Evolutionary conservation across 208 protist genomes (phyloP), one percentile per base, ranked within the genome.

Genomic region (Leishmania lainsoni): DNA sequence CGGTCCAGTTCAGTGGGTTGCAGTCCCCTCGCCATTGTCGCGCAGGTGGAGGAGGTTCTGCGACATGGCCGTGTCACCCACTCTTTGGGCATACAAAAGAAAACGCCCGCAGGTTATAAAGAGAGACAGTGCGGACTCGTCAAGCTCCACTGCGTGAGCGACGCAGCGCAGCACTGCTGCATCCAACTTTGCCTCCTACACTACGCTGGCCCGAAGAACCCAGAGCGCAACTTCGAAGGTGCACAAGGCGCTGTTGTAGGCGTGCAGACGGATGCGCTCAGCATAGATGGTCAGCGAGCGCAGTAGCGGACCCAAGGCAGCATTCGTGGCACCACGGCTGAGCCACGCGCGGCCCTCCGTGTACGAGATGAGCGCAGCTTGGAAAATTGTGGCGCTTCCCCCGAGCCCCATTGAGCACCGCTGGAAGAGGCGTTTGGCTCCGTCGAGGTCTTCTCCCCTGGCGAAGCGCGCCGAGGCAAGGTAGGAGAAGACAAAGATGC

Each of bases 91-190:
- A 75, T 88, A 87, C 17, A 81, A 54, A 51, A 89, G 88, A 75
- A 91, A 84, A 16, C 78, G 79, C 49, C 86, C 85, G 61, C 85
- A 89, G 5, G 85, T 86, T 17, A 85, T 86, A 83, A 93, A 93
- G 76, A 93, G 74, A 17, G 78, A 59, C 63, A 81, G 73, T 74
- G 85, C 88, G 63, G 87, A 85, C 81, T 93, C 85, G 32, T 81
- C 84, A 42, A 82, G 75, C 51, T 84, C 83, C 5, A 87, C 78
- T 17, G 87, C 86, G 22, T 76, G 83, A 29, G 84, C 82, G 4
- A 88, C 80, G 63, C 85, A 77, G 9, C 73, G 73, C 63, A 93
- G 81, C 61, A 87, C 84, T 54, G 75, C 73, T 39, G 54, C 76
- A 58, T 87, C 83, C 8, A 93, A 70, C 39, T 69, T 78, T 56